Evolutionary conservation across 2,329 filamentous ascomycete genomes (phyloP).

Genomic region (Exophiala bonariae): DNA sequence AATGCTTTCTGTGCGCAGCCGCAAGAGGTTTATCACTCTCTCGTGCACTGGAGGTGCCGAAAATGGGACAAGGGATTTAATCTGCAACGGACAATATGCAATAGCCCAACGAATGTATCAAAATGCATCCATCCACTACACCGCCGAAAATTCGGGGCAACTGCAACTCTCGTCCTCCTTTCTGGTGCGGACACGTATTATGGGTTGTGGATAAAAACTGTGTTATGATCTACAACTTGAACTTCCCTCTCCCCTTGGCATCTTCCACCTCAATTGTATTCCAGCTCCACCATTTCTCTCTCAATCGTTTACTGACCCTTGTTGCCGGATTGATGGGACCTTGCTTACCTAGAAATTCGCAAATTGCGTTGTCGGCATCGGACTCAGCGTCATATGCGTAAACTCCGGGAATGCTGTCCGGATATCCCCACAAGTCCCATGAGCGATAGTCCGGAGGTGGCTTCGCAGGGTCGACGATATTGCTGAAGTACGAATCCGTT

Average conservation of each 20-base stretch:
- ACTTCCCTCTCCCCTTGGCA: not conserved
- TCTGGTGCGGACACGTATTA: no score
- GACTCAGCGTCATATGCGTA: slow-evolving; percentile 23
- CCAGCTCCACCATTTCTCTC: slow-evolving; percentile 10
- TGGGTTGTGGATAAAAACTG: no score
- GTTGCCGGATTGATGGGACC: slow-evolving; percentile 12
- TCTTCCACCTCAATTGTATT: not conserved
- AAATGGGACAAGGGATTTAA: no score
- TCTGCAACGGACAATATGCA: no score
- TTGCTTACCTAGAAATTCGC: slow-evolving; percentile 15
- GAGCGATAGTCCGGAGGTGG: not conserved
- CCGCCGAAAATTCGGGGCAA: no score
- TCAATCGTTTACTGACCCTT: slow-evolving; percentile 7
- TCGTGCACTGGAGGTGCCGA: no score
- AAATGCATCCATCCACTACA: no score
- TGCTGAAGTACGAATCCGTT: not conserved
- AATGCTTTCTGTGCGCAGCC: no score
- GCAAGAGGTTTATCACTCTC: no score
- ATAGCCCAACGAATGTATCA: no score
- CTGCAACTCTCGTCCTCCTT: no score
- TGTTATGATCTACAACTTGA: not conserved
- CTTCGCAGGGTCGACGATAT: not conserved
- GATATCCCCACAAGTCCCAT: slow-evolving; percentile 1
- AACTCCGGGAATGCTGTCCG: not conserved
- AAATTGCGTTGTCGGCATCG: slow-evolving; percentile 20